Conservation (phyloP, 2,329 filamentous ascomycete species). For the Neofusicoccum parvum region DNA sequence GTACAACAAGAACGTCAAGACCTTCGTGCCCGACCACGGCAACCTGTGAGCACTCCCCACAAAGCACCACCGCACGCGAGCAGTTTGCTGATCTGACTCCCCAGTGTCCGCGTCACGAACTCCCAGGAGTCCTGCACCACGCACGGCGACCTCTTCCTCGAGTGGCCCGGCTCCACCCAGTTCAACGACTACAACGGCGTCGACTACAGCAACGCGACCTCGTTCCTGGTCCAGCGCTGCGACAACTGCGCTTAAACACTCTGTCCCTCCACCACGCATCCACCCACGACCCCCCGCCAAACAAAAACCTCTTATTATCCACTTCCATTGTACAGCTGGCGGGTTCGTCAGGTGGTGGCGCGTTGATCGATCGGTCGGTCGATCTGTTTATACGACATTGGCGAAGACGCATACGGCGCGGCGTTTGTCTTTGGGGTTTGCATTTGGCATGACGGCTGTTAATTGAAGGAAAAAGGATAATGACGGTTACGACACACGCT, state of each 20-base stretch:
- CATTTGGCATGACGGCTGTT: neutral
- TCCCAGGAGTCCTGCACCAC: slow-evolving; percentile 13
- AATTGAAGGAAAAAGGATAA: neutral
- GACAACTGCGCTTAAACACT: neutral
- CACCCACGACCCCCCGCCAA: neutral
- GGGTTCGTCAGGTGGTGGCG: neutral
- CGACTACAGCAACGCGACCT: slow-evolving; percentile 18
- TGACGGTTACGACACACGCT: slow-evolving; percentile 9
- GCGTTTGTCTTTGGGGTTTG: neutral
- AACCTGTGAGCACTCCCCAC: neutral
- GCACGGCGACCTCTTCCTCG: slow-evolving; percentile 21
- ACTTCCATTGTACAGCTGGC: neutral
- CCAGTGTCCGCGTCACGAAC: slow-evolving; percentile 13
- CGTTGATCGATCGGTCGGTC: neutral
- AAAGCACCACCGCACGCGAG: too few relatives aligned
- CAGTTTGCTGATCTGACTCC: neutral
- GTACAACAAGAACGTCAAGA: slow-evolving; percentile 10
- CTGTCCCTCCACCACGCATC: neutral
- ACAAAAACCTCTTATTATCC: neutral
- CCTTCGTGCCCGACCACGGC: slow-evolving; percentile 5
- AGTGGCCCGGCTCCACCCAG: slow-evolving; percentile 11
- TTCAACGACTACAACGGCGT: slow-evolving; percentile 12
- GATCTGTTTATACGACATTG: neutral
- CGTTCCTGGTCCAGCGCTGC: slow-evolving; percentile 17
- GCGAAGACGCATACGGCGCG: slow-evolving; percentile 7